Percentiles rank a stretch among this genome's conserved stretches.
phyloP scores from a whole-genome alignment of 345 rosid genomes.

The Acer saccharum region DNA sequence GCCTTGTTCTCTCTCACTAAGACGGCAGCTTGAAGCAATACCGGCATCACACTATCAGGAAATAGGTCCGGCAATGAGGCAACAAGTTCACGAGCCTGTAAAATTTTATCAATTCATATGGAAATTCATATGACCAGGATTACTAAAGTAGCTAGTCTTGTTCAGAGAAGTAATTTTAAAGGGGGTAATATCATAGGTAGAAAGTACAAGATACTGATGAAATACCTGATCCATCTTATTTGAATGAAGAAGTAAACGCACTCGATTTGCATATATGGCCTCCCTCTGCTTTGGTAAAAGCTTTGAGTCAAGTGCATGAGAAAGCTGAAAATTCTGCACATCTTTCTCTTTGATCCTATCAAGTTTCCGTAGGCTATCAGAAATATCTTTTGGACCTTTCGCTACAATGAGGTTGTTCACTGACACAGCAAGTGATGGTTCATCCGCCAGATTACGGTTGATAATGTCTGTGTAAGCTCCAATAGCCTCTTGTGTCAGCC shows the following conservation, averaged over 20 bases:
- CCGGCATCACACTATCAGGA: constrained; percentile 63
- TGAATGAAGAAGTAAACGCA: constrained; percentile 89
- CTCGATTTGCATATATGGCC: constrained; percentile 76
- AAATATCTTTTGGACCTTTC: constrained; percentile 81
- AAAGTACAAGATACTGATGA: constrained; percentile 12
- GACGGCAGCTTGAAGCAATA: constrained; percentile 88
- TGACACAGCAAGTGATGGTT: constrained; percentile 84
- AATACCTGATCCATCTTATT: constrained; percentile 93
- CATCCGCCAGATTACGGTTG: constrained; percentile 73
- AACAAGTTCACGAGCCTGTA: constrained; percentile 89
- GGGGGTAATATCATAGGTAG: constrained; percentile 6
- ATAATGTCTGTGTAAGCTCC: constrained; percentile 63
- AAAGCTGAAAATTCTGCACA: constrained; percentile 61
- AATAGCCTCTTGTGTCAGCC: constrained; percentile 61
- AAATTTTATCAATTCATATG: constrained; percentile 21
- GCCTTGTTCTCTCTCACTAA: constrained; percentile 89
- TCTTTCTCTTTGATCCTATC: constrained; percentile 80
- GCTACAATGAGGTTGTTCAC: constrained; percentile 74
- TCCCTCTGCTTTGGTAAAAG: constrained; percentile 77
- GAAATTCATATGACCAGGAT: background rate
- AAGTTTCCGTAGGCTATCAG: constrained; percentile 82
- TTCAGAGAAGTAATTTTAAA: background rate
- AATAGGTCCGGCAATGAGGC: constrained; percentile 60
- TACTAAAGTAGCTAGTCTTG: background rate
- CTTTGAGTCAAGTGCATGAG: constrained; percentile 64